A percentile compares a stretch with the other conserved stretches of the same genome.
phyloP scores from a whole-genome alignment of 2,329 filamentous ascomycete species.

The Alternaria brassicicola region DNA sequence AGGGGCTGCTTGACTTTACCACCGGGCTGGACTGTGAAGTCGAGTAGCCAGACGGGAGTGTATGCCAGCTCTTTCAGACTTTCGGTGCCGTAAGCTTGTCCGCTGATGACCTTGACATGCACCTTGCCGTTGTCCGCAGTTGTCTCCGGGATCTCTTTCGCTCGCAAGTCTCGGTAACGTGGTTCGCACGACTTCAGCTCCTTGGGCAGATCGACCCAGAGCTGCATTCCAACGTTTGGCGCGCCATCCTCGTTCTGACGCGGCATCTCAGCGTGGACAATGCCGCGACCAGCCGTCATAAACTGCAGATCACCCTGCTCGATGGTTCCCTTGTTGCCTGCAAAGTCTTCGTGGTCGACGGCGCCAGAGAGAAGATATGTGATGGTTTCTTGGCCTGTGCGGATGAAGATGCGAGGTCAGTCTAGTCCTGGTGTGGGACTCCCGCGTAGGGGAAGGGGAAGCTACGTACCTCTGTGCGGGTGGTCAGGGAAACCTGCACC shows the following conservation, averaged over 20 bases:
- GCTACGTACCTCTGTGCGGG: conserved; percentile 67
- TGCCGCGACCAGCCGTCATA: conserved; percentile 92
- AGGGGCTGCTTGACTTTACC: conserved; percentile 76
- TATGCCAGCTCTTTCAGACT: conserved; percentile 90
- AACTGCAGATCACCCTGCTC: conserved; percentile 90
- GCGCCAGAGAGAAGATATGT: conserved; percentile 87
- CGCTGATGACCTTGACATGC: conserved; percentile 87
- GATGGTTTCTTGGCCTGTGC: conserved; percentile 72
- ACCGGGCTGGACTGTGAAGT: conserved; percentile 80
- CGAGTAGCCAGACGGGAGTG: conserved; percentile 95
- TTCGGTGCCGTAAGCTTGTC: conserved; percentile 81
- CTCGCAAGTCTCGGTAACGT: conserved; percentile 83
- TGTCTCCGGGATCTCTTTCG: conserved; percentile 78
- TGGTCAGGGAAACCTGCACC: conserved; percentile 93
- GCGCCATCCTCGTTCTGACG: conserved; percentile 75
- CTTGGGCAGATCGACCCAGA: conserved; percentile 91
- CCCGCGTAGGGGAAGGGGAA: background rate
- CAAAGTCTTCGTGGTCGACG: conserved; percentile 91
- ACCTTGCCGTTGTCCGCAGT: conserved; percentile 75
- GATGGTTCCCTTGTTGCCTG: conserved; percentile 83
- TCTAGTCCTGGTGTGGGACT: background rate
- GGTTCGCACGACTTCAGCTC: conserved; percentile 87
- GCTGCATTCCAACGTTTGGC: conserved; percentile 84
- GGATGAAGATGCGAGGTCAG: background rate
- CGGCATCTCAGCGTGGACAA: conserved; percentile 97